Conservation (phyloP, 768 basidiomycete species). For the Amanita rubescens region DNA sequence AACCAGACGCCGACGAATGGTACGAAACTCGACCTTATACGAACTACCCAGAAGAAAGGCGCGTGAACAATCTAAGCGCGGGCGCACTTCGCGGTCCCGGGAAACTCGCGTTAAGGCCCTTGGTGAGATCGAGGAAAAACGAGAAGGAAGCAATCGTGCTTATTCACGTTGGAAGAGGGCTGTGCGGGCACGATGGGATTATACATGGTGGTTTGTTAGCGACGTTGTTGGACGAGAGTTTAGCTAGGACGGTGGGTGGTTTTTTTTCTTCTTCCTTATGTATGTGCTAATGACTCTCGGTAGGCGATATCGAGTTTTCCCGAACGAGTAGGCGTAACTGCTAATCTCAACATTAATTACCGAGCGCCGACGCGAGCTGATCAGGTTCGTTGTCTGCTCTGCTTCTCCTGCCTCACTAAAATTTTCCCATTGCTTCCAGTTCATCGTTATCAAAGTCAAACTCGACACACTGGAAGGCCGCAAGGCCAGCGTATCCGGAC, state of each 20-base stretch:
- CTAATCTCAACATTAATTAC: conserved; percentile 74
- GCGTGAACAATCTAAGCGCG: conserved; percentile 78
- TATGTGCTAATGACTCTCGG: background rate
- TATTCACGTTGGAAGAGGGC: conserved; percentile 74
- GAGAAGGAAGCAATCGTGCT: conserved; percentile 67
- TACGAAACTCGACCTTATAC: conserved; percentile 75
- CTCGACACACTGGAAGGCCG: conserved; percentile 67
- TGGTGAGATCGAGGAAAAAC: conserved; percentile 69
- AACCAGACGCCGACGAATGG: conserved; percentile 51
- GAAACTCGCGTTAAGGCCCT: conserved; percentile 70
- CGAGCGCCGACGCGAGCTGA: conserved; percentile 84
- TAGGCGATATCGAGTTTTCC: conserved; percentile 85
- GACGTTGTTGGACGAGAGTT: conserved; percentile 80
- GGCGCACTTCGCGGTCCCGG: conserved; percentile 86
- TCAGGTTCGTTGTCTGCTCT: conserved; percentile 41
- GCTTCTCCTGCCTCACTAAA: no score
- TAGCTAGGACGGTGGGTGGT: conserved; percentile 63
- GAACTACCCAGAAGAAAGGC: conserved; percentile 59
- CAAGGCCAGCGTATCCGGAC: conserved; percentile 64
- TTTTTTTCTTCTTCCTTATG: background rate
- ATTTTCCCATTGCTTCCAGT: conserved; percentile 34
- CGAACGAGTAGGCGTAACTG: conserved; percentile 89
- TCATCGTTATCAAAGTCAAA: conserved; percentile 71
- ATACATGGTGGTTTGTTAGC: conserved; percentile 92
- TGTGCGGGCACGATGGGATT: conserved; percentile 94